Evolutionary conservation across 257 asterid species (phyloP).

Genomic region (Ballota nigra): DNA sequence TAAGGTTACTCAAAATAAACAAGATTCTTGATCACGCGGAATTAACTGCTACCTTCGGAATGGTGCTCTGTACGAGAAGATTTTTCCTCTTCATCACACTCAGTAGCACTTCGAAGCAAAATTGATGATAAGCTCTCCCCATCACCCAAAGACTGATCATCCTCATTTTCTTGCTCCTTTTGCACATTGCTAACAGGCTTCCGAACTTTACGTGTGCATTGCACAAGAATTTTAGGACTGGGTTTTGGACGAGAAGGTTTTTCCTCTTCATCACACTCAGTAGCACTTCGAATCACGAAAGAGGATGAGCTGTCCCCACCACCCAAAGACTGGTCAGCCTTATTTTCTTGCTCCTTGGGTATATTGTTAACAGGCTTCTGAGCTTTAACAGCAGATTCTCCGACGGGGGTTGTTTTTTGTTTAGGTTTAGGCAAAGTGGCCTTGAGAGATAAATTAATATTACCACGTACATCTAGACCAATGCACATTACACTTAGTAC

Average conservation of each 20-base stretch:
- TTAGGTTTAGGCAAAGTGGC: constrained; percentile 51
- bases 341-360: constrained; percentile 36
- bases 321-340: constrained; percentile 30
- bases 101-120: constrained; percentile 79
- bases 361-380: constrained; percentile 35
- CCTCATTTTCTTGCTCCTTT: constrained; percentile 40
- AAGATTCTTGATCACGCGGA: constrained; percentile 16
- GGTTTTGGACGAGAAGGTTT: constrained; percentile 31
- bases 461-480: constrained; percentile 87
- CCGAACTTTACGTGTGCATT: constrained; percentile 36
- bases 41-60: constrained; percentile 35
- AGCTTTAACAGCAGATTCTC: constrained; percentile 31
- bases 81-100: constrained; percentile 67
- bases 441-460: constrained; percentile 82
- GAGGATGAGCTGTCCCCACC: constrained; percentile 39
- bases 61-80: constrained; percentile 28
- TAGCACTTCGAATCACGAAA: constrained; percentile 75
- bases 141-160: constrained; percentile 24
- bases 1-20: not conserved
- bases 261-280: constrained; percentile 77
- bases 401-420: constrained; percentile 31
- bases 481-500: constrained; percentile 78
- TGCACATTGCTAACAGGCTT: constrained; percentile 32
- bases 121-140: constrained; percentile 41
- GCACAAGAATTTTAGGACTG: not conserved